Evolutionary conservation across 2,329 filamentous ascomycete species (phyloP).

Genomic region (Penicillium brasilianum): DNA sequence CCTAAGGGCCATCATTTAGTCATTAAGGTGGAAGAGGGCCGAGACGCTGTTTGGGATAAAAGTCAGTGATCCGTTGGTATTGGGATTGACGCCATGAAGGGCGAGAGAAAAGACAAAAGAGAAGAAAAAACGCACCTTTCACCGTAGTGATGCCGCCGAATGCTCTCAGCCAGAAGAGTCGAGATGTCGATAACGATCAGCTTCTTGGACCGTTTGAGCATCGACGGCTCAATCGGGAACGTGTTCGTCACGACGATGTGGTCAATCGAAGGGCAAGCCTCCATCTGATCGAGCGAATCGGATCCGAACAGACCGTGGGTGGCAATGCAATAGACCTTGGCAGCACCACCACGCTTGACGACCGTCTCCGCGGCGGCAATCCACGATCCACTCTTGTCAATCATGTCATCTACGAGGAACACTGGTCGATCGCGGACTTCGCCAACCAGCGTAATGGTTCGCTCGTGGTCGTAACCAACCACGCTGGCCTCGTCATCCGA

Average conservation of each 20-base stretch:
- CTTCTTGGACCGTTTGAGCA: conserved; percentile 74
- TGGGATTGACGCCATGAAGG: too few relatives aligned
- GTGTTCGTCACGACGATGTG: conserved; percentile 95
- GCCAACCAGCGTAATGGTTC: conserved; percentile 96
- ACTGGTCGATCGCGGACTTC: conserved; percentile 88
- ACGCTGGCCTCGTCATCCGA: conserved; percentile 77
- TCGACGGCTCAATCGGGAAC: conserved; percentile 83
- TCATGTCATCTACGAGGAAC: conserved; percentile 98
- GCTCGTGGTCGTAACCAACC: conserved; percentile 75
- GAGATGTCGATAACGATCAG: conserved; percentile 89
- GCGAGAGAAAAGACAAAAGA: too few relatives aligned
- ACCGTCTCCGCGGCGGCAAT: conserved; percentile 96
- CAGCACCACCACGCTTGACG: conserved; percentile 87
- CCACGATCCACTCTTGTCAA: conserved; percentile 96
- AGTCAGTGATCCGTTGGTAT: conserved; percentile 28
- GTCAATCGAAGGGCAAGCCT: conserved; percentile 91
- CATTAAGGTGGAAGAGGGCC: conserved; percentile 68
- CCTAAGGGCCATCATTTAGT: conserved; percentile 35
- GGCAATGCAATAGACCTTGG: conserved; percentile 95
- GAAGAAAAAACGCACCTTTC: conserved; percentile 72
- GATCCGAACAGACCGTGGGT: conserved; percentile 94
- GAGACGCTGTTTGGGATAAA: conserved; percentile 47
- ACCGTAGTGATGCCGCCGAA: conserved; percentile 94
- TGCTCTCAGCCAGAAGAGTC: conserved; percentile 85
- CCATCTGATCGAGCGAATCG: conserved; percentile 86